Evolutionary conservation across 2,329 filamentous ascomycete genomes (phyloP), one percentile per base, ranked within the genome.

Genomic region (Epichloe bromicola): DNA sequence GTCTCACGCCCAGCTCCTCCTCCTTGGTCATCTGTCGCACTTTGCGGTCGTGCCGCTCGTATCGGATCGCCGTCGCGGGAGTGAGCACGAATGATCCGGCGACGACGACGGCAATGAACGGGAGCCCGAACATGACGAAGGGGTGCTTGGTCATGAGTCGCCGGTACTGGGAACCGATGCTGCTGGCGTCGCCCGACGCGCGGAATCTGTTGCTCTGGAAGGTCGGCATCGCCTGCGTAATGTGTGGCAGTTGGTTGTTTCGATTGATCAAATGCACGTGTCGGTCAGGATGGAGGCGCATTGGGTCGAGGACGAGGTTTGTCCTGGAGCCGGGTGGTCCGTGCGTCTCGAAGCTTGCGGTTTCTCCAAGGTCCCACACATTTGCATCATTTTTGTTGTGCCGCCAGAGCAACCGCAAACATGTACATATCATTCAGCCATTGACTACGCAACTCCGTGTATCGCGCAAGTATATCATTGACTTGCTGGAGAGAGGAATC

Each of bases 1-100:
- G 85, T 48, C 87, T 83, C 50, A 97, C 75, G 12, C 88, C 83
- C 65, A 98, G 74, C 60, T 88, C 87, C 67, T 98, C 89, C 53
- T 96, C 87, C 60, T 86, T 82, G 53, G 80, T 86, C 70, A 97
- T 68, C 70, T 90, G 86, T 61, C 86, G 79, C 53, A 96, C 88
- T 70, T 88, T 91, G 56, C 88, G 81, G 65, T 98, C 93, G 63
- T 96, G 83, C 55, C 86, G 82, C 71, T 98, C 93, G 69, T 97
- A 98, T 53, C 94, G 80, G 46, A 98, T 74, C 14, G 94, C 93
- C 20, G 94, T 91, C 5, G 91, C 93, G 1, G 91, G 93, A 0
- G 93, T 97, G 46, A 98, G 78, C 60, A 95, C 86, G 68, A 98
- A 98, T 3, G 88, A 95, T 1, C 89, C 91, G 2, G 85, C 88